Evolutionary conservation across 108 stramenopile genomes (phyloP), one percentile per base, ranked within the genome.

Genomic region (Conticribra guillardii): DNA sequence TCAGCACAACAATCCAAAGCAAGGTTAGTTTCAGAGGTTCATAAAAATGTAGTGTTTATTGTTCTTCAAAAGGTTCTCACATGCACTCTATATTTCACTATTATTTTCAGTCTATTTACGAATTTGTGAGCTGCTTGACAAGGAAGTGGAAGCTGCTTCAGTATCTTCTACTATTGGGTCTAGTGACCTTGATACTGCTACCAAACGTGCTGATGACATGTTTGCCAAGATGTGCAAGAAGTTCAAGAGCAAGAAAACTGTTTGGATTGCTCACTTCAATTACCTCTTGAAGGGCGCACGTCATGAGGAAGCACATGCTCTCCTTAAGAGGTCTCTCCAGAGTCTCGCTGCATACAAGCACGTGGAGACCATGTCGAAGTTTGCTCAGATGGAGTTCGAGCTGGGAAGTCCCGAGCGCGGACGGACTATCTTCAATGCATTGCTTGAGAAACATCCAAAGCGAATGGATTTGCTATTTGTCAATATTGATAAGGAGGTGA

Each of bases 401-500:
- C 75, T 77, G 33, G 93, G 94, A 19, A 91, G 87, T 47, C 63
- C 88, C 19, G 98, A 99, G 74, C 71, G 94, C 18, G 98, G 89
- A 17, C 69, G 98, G 27, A 95, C 96, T 0, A 71, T 99, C 19
- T 97, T 97, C 64, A 96, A 96, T 63, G 94, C 90, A 1, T 63
- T 99, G 0, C 58, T 97, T 30, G 72, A 67, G 24, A 96, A 93
- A 60, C 76, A 95, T 67, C 89, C 92, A 4, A 99, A 97, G 52
- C 89, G 97, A 47, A 75, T 96, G 68, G 98, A 99, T 79, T 55
- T 99, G 7, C 81, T 96, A 62, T 96, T 95, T 74, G 87, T 98
- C 0, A 96, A 93, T 70, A 67, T 97, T 54, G 98, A 99, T 73
- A 95, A 96, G 69, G 98, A 99, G 81, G 83, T 97, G 23, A 98